These are phyloP conservation scores for Bombardia bombarda DNA, from an alignment of 495 filamentous ascomycete genomes.

Conservation along the genomic window DNA sequence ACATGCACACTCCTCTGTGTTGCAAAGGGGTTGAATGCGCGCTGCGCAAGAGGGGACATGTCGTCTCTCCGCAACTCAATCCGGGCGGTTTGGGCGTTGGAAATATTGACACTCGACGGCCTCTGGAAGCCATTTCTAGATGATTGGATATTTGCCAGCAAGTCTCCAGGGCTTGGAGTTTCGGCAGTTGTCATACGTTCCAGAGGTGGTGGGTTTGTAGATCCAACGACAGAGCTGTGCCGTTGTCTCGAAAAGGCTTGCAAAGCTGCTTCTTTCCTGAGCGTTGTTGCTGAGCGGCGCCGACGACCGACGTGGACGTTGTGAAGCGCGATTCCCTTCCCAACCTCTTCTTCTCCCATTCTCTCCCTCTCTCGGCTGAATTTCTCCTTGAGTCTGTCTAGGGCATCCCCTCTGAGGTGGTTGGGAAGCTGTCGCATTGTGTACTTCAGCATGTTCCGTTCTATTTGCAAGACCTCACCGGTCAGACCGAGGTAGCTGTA, in stretches of 20 bases:
- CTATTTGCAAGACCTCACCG: slow-evolving; percentile 82
- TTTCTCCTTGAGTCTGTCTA: slow-evolving; percentile 87
- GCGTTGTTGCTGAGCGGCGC: slow-evolving; percentile 61
- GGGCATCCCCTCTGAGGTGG: slow-evolving; percentile 73
- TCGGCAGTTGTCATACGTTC: slow-evolving; percentile 28
- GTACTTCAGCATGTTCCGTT: slow-evolving; percentile 85
- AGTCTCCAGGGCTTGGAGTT: slow-evolving; percentile 63
- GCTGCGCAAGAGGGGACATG: slow-evolving; percentile 51
- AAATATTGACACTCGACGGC: slow-evolving; percentile 5
- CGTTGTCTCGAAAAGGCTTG: slow-evolving; percentile 50
- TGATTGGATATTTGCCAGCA: slow-evolving; percentile 71
- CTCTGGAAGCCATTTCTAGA: slow-evolving; percentile 39
- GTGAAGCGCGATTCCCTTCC: slow-evolving; percentile 92
- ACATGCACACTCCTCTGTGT: slow-evolving; percentile 45
- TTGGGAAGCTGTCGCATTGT: slow-evolving; percentile 89
- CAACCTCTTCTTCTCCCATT: slow-evolving; percentile 71
- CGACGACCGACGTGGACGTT: slow-evolving; percentile 60
- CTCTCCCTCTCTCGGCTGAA: slow-evolving; percentile 82
- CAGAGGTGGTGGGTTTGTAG: slow-evolving; percentile 5
- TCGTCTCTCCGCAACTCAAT: slow-evolving; percentile 14
- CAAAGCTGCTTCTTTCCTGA: slow-evolving; percentile 75
- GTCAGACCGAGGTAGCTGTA: slow-evolving; percentile 90
- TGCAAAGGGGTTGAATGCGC: slow-evolving; percentile 50
- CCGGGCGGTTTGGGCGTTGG: slow-evolving; percentile 4
- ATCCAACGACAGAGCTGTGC: slow-evolving; percentile 22